Base-by-base conservation (phyloP, 768 basidiomycete genomes). In the Podaxis carcinomalis region DNA sequence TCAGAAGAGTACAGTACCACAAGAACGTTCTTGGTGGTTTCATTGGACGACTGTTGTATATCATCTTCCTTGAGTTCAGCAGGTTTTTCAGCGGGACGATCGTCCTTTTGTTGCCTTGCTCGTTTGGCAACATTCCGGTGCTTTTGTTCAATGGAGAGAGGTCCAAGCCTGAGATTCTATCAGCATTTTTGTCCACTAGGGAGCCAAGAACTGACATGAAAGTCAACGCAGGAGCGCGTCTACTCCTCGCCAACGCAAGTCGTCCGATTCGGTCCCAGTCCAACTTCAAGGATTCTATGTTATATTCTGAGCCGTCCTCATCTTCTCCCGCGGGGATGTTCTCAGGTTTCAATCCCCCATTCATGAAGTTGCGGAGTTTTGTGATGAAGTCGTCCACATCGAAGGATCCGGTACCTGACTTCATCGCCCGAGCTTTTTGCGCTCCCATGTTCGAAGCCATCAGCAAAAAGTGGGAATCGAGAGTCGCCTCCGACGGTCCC, bases 361-460 rank as follows among this genome's bases (percentile, higher is more conserved):
- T 37, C 89, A 94, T 89, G 67, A 85, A 91, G 13, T 75, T 80
- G 51, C 89, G 76, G 37, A 94, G 77, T 67, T 88, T 88, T 5
- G 84, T 73, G 57, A 99, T 78, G 66, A 95, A 98, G 58, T 98
- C 95, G 65, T 96, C 93, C 42, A 91, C 77, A 68, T 99, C 96
- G 68, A 98, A 99, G 13, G 89, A 86, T 57, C 92, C 90, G 0
- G 85, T 84, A 56, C 92, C 93, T 0, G 92, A 85, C 72, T 92
- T 94, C 85, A 96, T 88, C 32, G 87, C 87, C 32, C 92, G 90
- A n/a, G 95, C 95, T 70, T 95, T 89, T 66, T 88, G 87, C 1
- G 92, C 88, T 47, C 89, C 86, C 66, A 93, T 84, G 62, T 85
- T 88, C 2, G 92, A 88, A 10, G 89, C 86, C 69, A 86, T 83